Evolutionary conservation across 2,329 filamentous ascomycete genomes (phyloP), one percentile per base, ranked within the genome.

Genomic region (Myriosclerotinia duriaeana): DNA sequence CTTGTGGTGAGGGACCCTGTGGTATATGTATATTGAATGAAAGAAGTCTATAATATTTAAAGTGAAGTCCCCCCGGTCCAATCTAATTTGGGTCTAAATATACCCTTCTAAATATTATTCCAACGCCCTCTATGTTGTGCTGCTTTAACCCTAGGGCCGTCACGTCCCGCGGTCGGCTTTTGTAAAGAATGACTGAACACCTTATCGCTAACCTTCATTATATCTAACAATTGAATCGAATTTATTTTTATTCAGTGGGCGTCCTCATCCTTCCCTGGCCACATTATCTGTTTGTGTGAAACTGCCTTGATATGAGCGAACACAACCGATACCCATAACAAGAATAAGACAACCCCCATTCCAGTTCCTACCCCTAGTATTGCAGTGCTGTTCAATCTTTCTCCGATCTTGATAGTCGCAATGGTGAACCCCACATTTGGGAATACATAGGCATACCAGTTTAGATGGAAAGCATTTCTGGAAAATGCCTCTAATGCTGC

Each of bases 391-490:
- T 76, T 72, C 9, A 87, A 77, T 46, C 80, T 79, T 5, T 80
- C 80, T 0, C 80, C 83, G 30, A 87, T 82, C 8, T 81, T 77
- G 60, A 86, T 85, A 0, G 84, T 86, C 2, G 82, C 82, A 56
- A 87, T 77, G 5, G 82, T 82, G 72, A 87, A 87, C 5, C 85
- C 85, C 0, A 82, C 84, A 75, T 87, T 87, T 55, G 85, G 85
- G 75, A 87, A 87, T 12, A 87, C 83, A 75, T 85, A 82, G 0
- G 86, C 85, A 83, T 85, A 89, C 85, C 85, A 89, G 0, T 84
- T 85, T 2, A 89, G 78, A 68, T 86, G 83, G 70, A 87, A 87
- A 79, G 78, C 73, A 80, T 81, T 3, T 82, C 81, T 42, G 84
- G 74, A 40, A 34, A 59, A 36, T n/a, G 65, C 22, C 79, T 73